Base-by-base conservation (phyloP, 257 asterid genomes). In the Striga asiatica region DNA sequence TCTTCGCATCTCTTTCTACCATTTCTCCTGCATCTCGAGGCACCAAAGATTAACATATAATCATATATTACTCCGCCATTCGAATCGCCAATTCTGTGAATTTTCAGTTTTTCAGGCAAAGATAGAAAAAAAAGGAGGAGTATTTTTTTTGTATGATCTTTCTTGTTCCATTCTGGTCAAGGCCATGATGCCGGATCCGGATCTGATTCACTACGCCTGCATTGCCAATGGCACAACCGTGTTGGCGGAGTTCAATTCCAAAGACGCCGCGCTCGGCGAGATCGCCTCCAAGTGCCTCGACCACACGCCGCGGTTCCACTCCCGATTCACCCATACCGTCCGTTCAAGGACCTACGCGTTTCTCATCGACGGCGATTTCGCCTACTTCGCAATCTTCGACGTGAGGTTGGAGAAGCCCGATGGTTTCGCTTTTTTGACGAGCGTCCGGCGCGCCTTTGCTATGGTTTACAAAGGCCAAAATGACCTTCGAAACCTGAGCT, bases 181-280 rank as follows among this genome's bases (percentile, higher is more conserved):
- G 34, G 65, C 47, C 57, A 75, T 74, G 95, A 69, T 69, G 57
- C 38, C 52, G 32, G 76, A 83, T 69, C 84, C 84, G 54, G 78
- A 61, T 67, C 71, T 83, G 55, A 70, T 86, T 38, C 70, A 71
- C 38, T 86, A 81, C 49, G 81, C 81, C 66, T 86, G 95, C 60
- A 73, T 86, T 52, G 95, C 94, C 0, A 75, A 68, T 29, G 88
- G 75, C 21, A 60, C 78, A 17, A 73, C 66, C 58, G 65, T 83
- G 21, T 64, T 86, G 34, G 88, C 95, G 1, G 95, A 83, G 53
- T 80, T 80, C 82, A 86, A 81, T 64, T 73, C 95, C 24, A 75
- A 68, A 23, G 86, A 86, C 60, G 88, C 81, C 20, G 80, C 71
- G 22, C 85, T 86, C 64, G 82, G 88, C 19, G 57, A 65, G n/a